Evolutionary conservation across 2,329 filamentous ascomycete genomes (phyloP).

Genomic region (Ciborinia camelliae): DNA sequence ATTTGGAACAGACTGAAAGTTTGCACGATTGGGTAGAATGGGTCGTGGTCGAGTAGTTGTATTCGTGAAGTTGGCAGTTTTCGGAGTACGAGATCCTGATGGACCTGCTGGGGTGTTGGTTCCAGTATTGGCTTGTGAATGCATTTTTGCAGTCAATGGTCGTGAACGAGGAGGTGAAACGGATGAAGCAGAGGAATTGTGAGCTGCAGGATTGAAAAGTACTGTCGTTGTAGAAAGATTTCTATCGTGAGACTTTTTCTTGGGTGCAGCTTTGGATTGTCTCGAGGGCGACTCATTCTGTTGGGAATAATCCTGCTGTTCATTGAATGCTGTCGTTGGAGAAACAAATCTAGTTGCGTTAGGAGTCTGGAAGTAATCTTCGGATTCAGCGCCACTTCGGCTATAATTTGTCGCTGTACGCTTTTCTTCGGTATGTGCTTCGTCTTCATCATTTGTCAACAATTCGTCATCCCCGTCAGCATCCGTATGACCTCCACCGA

Average conservation of each 20-base stretch:
- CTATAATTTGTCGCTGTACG: conserved; percentile 32
- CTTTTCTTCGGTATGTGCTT: conserved; percentile 49
- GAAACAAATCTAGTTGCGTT: conserved; percentile 42
- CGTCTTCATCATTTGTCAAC: conserved; percentile 74
- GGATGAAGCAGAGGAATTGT: conserved; percentile 42
- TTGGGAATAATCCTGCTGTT: not conserved
- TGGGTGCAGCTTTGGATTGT: conserved; percentile 14
- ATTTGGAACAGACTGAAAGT: conserved; percentile 55
- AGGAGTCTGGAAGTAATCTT: conserved; percentile 55
- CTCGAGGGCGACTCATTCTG: conserved; percentile 1
- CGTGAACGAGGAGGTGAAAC: conserved; percentile 40
- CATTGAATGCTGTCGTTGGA: not conserved
- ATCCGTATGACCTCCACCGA: conserved; percentile 54
- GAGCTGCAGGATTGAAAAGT: conserved; percentile 68
- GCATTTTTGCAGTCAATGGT: conserved; percentile 38
- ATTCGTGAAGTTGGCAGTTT: conserved; percentile 39
- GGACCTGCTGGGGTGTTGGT: conserved; percentile 28
- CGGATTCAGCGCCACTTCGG: conserved; percentile 41
- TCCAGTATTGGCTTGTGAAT: conserved; percentile 30
- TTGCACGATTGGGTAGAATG: conserved; percentile 49
- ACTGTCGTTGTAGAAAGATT: conserved; percentile 81
- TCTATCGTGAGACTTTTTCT: conserved; percentile 54
- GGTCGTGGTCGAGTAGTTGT: conserved; percentile 53
- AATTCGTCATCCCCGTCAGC: conserved; percentile 77
- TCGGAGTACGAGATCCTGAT: conserved; percentile 28